A percentile compares a stretch with the other conserved stretches of the same genome.
Evolutionary conservation across 176 grass and related monocot species (phyloP).

Genomic region (Cenchrus purpureus): DNA sequence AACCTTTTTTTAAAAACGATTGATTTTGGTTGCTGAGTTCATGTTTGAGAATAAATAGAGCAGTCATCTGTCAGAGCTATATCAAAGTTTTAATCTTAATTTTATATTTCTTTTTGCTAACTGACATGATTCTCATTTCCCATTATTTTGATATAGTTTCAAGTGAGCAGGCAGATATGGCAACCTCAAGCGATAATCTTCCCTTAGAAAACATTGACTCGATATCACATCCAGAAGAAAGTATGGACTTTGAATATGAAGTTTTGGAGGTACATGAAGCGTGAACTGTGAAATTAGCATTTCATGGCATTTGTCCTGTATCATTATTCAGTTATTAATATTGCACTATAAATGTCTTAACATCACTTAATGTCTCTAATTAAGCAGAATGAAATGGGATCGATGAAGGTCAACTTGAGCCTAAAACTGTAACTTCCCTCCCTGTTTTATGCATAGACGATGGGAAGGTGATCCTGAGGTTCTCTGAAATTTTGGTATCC

Average conservation of each 20-base stretch:
- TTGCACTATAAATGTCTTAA: not conserved
- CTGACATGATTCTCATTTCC: conserved; percentile 27
- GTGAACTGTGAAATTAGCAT: conserved; percentile 25
- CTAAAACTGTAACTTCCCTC: conserved; percentile 59
- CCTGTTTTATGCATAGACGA: conserved; percentile 89
- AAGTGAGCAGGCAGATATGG: conserved; percentile 44
- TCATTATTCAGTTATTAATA: not conserved
- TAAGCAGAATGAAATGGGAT: conserved; percentile 55
- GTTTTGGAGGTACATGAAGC: conserved; percentile 50
- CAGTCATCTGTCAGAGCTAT: conserved; percentile 18
- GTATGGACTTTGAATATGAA: conserved; percentile 48
- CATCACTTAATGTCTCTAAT: conserved; percentile 38
- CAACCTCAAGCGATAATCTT: conserved; percentile 28
- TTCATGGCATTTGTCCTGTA: conserved; percentile 10
- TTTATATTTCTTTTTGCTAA: conserved; percentile 25
- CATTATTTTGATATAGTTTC: conserved; percentile 51
- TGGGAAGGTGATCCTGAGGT: conserved; percentile 79
- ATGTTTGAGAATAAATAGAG: conserved; percentile 34
- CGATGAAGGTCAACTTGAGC: conserved; percentile 58
- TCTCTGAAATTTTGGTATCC: conserved; percentile 95
- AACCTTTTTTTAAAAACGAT: conserved; percentile 14
- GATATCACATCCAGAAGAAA: conserved; percentile 44
- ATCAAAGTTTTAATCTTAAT: conserved; percentile 21
- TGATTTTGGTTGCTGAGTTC: not conserved
- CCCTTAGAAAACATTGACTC: conserved; percentile 37